These are phyloP conservation scores for Pichia sp. DNA, from an alignment of 1,139 yeast genomes.

Conservation along the genomic window DNA sequence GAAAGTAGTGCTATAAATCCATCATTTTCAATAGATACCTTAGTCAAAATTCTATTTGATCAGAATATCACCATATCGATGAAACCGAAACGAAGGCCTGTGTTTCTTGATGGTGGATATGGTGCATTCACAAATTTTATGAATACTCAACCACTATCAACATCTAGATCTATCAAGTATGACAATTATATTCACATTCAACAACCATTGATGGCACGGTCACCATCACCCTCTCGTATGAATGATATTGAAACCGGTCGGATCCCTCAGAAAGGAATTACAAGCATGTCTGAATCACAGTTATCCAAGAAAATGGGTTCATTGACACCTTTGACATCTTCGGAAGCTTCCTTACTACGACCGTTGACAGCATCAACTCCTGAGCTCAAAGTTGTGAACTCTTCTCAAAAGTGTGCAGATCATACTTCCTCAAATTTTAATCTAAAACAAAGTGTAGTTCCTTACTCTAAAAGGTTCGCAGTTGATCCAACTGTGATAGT, in stretches of 20 bases:
- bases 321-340: no score
- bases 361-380: no score
- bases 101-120: conserved; percentile 50
- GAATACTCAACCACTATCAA: conserved; percentile 9
- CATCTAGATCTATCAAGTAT: background rate
- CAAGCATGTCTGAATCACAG: no score
- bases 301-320: no score
- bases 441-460: no score
- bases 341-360: no score
- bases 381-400: no score
- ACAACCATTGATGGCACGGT: conserved; percentile 6
- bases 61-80: conserved; percentile 30
- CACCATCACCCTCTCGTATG: no score
- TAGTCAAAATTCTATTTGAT: conserved; percentile 31
- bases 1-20: conserved; percentile 18
- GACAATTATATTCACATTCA: conserved; percentile 8
- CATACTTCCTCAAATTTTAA: no score
- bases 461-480: conserved; percentile 1
- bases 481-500: conserved; percentile 27
- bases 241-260: no score
- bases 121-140: conserved; percentile 36
- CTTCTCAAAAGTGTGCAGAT: no score
- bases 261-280: no score
- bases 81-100: conserved; percentile 46
- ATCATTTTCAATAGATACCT: conserved; percentile 27